Conservation (phyloP, 2,329 filamentous ascomycete species). For the Davidsoniella eucalypti region DNA sequence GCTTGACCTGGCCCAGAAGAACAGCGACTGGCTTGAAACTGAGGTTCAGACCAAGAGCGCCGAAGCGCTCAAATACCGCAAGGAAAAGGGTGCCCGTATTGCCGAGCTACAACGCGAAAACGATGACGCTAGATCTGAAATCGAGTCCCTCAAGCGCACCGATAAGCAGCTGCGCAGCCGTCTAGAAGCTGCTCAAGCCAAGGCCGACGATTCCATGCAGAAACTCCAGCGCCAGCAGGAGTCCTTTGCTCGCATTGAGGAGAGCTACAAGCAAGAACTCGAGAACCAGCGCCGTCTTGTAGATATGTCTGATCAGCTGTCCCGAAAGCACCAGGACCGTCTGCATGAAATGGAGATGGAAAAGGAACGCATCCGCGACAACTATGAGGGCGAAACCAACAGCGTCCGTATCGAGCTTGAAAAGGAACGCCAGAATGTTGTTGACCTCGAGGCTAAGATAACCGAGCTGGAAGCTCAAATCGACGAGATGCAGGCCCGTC, state of each 20-base stretch:
- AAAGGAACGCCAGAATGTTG: conserved; percentile 31
- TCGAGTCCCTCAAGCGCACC: conserved; percentile 62
- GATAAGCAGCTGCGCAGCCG: conserved; percentile 68
- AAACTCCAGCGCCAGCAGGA: conserved; percentile 79
- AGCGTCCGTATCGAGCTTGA: conserved; percentile 41
- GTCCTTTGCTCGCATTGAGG: conserved; percentile 62
- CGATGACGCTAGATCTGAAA: conserved; percentile 63
- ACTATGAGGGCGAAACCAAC: conserved; percentile 43
- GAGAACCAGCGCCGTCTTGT: conserved; percentile 67
- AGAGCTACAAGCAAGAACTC: conserved; percentile 74
- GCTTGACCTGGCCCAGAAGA: conserved; percentile 71
- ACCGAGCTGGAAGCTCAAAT: conserved; percentile 36
- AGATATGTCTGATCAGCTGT: conserved; percentile 63
- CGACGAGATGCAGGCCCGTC: conserved; percentile 34
- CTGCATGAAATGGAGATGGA: conserved; percentile 54
- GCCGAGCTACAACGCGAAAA: conserved; percentile 75
- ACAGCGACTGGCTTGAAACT: conserved; percentile 81
- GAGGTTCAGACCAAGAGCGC: conserved; percentile 82
- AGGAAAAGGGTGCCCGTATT: conserved; percentile 84
- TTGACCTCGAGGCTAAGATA: conserved; percentile 30
- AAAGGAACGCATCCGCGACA: conserved; percentile 42
- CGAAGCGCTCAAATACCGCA: conserved; percentile 78
- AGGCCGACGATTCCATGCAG: conserved; percentile 67
- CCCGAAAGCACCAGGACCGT: conserved; percentile 53
- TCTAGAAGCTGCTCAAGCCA: conserved; percentile 68